Conservation (phyloP, 805 yeast species). For the Yarrowia deformans region DNA sequence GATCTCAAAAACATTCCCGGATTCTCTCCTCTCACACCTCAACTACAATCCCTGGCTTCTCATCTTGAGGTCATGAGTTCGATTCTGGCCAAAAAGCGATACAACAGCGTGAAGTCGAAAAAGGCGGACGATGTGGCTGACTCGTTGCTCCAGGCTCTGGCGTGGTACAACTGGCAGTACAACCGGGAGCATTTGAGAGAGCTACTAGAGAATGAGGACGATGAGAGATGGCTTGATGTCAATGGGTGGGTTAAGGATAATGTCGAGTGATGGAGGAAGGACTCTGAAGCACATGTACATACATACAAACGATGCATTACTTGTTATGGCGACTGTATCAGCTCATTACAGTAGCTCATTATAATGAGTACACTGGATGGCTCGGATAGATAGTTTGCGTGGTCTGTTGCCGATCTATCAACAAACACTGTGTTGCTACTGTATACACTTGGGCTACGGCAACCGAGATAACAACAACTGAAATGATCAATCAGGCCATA, state of each 20-base stretch:
- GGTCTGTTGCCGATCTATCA: too few species aligned
- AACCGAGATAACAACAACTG: too few species aligned
- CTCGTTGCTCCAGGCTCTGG: slow-evolving; percentile 34
- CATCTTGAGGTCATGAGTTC: slow-evolving; percentile 15
- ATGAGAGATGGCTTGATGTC: slow-evolving; percentile 5
- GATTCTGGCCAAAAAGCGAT: slow-evolving; percentile 6
- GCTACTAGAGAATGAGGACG: slow-evolving; percentile 1
- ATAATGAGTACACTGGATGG: too few species aligned
- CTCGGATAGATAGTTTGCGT: too few species aligned
- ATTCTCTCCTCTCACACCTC: neutral
- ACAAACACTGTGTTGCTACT: too few species aligned
- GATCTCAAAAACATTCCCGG: neutral
- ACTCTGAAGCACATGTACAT: too few species aligned
- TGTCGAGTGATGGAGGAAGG: neutral
- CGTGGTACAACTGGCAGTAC: slow-evolving; percentile 36
- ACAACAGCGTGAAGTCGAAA: neutral
- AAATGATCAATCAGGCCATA: too few species aligned
- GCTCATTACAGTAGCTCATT: too few species aligned
- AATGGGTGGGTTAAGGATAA: slow-evolving; percentile 16
- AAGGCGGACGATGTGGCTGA: slow-evolving; percentile 36
- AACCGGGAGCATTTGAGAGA: slow-evolving; percentile 11
- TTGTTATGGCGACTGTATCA: too few species aligned
- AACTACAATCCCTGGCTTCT: neutral
- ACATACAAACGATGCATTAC: too few species aligned
- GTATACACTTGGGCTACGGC: too few species aligned